Conservation (phyloP, 2,329 filamentous ascomycete genomes). For the Neonectria punicea region DNA sequence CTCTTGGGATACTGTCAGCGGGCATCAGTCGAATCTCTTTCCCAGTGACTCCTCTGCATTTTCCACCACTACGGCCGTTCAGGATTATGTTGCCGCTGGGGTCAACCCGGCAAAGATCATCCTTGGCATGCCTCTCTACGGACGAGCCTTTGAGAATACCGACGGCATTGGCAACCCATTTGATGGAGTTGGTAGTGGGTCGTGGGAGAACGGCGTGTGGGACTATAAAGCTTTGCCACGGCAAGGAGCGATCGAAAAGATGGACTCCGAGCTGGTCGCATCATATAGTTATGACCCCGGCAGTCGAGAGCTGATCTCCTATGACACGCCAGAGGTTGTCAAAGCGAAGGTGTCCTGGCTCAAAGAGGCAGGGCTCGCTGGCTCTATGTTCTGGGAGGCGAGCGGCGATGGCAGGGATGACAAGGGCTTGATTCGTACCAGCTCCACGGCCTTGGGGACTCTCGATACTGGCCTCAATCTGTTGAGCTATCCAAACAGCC, state of each 20-base stretch:
- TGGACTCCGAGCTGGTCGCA: constrained; percentile 69
- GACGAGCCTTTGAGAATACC: constrained; percentile 52
- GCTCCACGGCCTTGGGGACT: constrained; percentile 52
- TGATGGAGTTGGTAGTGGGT: constrained; percentile 73
- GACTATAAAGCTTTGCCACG: constrained; percentile 83
- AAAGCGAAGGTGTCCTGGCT: constrained; percentile 74
- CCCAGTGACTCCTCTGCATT: constrained; percentile 72
- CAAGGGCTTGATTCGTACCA: constrained; percentile 68
- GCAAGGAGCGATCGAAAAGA: constrained; percentile 65
- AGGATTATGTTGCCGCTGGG: constrained; percentile 71
- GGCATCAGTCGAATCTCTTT: constrained; percentile 79
- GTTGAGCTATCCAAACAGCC: constrained; percentile 63
- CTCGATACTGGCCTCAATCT: constrained; percentile 61
- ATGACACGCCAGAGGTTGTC: constrained; percentile 72
- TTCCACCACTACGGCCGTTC: constrained; percentile 72
- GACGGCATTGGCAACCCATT: constrained; percentile 72
- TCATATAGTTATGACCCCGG: constrained; percentile 76
- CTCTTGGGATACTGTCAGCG: constrained; percentile 70
- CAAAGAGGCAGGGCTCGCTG: constrained; percentile 70
- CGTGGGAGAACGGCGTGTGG: constrained; percentile 81
- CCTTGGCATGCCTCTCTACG: constrained; percentile 76
- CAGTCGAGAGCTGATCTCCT: constrained; percentile 74
- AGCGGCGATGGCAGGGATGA: constrained; percentile 71
- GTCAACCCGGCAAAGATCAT: constrained; percentile 75
- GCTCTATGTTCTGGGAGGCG: constrained; percentile 88